These are phyloP conservation scores for Gossypium raimondii DNA, from an alignment of 345 rosid genomes.

Conservation along the genomic window DNA sequence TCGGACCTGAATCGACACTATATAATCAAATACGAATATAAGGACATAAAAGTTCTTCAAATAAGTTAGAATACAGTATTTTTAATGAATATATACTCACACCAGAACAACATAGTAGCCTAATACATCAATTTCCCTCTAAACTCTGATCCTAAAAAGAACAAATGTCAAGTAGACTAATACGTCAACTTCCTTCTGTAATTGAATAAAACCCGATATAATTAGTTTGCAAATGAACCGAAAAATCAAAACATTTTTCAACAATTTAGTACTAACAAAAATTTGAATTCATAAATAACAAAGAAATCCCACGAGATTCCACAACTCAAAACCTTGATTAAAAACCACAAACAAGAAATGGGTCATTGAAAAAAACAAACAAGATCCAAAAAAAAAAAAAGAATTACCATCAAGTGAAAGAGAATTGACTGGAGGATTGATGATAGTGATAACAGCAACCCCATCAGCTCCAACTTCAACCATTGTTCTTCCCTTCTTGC, in stretches of 20 bases:
- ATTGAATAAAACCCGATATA: neutral
- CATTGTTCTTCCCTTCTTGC: slow-evolving; percentile 51
- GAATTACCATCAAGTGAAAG: slow-evolving; percentile 69
- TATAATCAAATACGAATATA: no score
- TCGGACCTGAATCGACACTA: no score
- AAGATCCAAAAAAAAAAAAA: neutral
- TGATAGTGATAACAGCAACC: slow-evolving; percentile 77
- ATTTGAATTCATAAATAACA: neutral
- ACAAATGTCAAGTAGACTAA: neutral
- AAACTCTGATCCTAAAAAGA: neutral
- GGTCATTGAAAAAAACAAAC: neutral
- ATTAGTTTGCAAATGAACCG: neutral
- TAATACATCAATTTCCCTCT: neutral
- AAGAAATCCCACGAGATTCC: neutral
- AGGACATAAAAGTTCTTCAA: no score
- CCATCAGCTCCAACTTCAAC: slow-evolving; percentile 84
- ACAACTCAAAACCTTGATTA: slow-evolving; percentile 8
- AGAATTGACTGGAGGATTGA: slow-evolving; percentile 87
- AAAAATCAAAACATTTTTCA: neutral
- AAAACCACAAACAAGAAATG: neutral
- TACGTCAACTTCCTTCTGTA: neutral
- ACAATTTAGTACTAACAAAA: neutral
- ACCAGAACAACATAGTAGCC: no score
- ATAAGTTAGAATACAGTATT: no score
- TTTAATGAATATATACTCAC: no score